phyloP scores from a whole-genome alignment of 352 stramenopile species.

The Globisporangium cystogenes region DNA sequence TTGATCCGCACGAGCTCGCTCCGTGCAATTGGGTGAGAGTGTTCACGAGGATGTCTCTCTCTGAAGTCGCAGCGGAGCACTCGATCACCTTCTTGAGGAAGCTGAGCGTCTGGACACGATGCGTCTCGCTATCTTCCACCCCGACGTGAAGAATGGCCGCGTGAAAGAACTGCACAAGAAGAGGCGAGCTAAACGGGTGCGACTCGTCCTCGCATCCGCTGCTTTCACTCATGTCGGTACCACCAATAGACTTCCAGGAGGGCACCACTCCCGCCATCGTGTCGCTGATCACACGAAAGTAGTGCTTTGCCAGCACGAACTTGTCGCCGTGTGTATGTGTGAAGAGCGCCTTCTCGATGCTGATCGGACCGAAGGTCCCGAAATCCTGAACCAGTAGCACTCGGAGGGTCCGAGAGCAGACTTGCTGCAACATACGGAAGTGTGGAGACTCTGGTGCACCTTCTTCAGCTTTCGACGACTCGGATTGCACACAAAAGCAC shows the following conservation, averaged over 20 bases:
- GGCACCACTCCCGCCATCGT: constrained; percentile 5
- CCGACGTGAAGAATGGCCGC: constrained; percentile 45
- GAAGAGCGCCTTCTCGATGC: constrained; percentile 37
- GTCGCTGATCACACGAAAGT: constrained; percentile 23
- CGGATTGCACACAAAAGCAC: constrained; percentile 39
- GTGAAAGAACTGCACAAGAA: constrained; percentile 40
- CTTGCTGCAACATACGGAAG: constrained; percentile 35
- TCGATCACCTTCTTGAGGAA: constrained; percentile 16
- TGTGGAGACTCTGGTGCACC: constrained; percentile 17
- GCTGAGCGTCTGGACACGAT: constrained; percentile 25
- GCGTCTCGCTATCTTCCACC: constrained; percentile 24
- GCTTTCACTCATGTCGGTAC: background rate
- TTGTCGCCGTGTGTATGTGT: constrained; percentile 18
- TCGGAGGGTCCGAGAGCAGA: constrained; percentile 27
- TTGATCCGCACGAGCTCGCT: background rate
- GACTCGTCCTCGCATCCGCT: background rate
- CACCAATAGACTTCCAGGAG: background rate
- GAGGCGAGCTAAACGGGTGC: background rate
- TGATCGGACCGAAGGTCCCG: constrained; percentile 19
- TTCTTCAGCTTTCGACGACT: background rate
- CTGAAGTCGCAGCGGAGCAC: background rate
- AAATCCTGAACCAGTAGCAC: constrained; percentile 30
- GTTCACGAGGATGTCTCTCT: constrained; percentile 16
- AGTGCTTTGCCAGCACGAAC: constrained; percentile 33
- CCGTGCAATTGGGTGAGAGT: constrained; percentile 13